phyloP scores from a whole-genome alignment of 140 eudicot species.

The Ambrosia hybrid region DNA sequence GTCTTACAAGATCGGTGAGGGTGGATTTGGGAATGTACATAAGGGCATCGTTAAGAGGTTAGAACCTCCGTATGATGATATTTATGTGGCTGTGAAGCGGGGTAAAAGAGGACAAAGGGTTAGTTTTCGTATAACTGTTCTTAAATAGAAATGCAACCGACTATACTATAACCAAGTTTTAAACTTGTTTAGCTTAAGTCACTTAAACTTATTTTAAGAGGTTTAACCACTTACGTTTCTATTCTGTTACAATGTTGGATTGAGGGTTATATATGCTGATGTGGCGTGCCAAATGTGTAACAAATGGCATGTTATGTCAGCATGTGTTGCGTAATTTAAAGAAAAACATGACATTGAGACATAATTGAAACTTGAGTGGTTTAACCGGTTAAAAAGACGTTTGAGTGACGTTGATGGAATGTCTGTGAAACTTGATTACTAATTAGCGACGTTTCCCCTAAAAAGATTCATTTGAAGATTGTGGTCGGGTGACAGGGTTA shows the following conservation, averaged over 20 bases:
- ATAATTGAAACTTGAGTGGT: too few relatives aligned
- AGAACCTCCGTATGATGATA: conserved; percentile 37
- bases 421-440: neutral
- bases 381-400: too few relatives aligned
- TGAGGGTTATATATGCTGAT: too few relatives aligned
- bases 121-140: conserved; percentile 23
- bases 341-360: too few relatives aligned
- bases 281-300: too few relatives aligned
- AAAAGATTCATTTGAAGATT: neutral
- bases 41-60: conserved; percentile 50
- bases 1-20: conserved; percentile 62
- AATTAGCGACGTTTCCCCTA: neutral
- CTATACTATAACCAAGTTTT: too few relatives aligned
- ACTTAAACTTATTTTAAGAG: too few relatives aligned
- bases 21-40: conserved; percentile 39
- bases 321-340: too few relatives aligned
- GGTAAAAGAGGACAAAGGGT: conserved; percentile 68
- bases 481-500: conserved; percentile 55
- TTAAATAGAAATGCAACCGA: neutral
- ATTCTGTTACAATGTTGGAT: neutral
- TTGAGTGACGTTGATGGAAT: neutral
- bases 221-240: too few relatives aligned
- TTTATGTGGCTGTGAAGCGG: conserved; percentile 68
- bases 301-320: too few relatives aligned
- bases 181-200: too few relatives aligned